Evolutionary conservation across 352 stramenopile species (phyloP), one percentile per base, ranked within the genome.

Genomic region (Phytophthora colocasiae): DNA sequence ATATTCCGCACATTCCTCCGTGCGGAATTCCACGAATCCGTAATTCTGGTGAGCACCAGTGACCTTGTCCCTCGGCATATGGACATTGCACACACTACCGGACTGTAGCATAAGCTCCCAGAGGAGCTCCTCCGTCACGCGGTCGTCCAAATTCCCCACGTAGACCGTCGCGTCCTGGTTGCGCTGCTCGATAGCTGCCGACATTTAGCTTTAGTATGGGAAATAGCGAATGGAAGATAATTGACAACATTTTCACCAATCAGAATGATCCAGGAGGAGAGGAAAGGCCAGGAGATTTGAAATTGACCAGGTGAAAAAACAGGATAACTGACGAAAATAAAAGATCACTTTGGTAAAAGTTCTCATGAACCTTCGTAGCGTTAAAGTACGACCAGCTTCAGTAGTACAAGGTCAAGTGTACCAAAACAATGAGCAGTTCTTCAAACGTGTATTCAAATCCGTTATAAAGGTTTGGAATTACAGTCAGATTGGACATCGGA

Each of bases 31-130:
- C n/a, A 99, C 95, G 77, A 99, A 99, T 32, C 96, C 98, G 72
- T 99, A 99, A 53, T 98, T 98, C 75, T 97, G 87, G 80, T 99
- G 95, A 46, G 78, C 68, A n/a, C 87, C 89, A 38, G 95, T 98
- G 10, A 99, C 80, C 81, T 99, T 99, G 75, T 99, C 98, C 58
- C 97, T 98, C 24, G 98, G 97, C 96, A 99, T 99, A 80, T 98
- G 97, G 34, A 99, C 96, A 64, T 97, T 98, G 63, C 97, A 91
- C 38, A 99, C 95, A n/a, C 92, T 91, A 12, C 97, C 97, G 17
- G 98, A 96, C 71, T 97, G 87, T 31, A 96, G 78, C 90, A 97
- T 96, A 14, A 97, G 85, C 79, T 99, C 98, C 86, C 97, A 98
- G 17, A 99, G 76, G 9, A 99, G 78, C 73, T 98, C 96, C 69